Evolutionary conservation across 768 basidiomycete genomes (phyloP), one percentile per base, ranked within the genome.

Genomic region (Piloderma croceum): DNA sequence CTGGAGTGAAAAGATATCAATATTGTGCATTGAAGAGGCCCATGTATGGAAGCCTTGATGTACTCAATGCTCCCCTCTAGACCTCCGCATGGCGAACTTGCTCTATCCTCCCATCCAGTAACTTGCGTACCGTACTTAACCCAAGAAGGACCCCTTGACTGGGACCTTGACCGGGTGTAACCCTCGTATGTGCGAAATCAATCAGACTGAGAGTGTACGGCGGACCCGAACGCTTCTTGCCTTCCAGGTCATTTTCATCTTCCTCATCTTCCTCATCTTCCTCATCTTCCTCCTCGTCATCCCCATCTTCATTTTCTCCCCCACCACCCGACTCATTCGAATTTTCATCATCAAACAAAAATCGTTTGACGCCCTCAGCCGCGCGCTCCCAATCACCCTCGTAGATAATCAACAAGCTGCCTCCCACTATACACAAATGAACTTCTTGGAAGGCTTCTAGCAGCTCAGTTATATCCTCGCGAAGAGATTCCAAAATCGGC

Each of bases 171-270:
- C 84, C 89, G 0, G 78, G 74, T 6, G 62, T 69, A 10, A 85
- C 46, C 18, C 73, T 65, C 2, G 91, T 84, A 59, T 98, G 94
- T 6, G 92, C 93, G 58, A 99, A 97, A 65, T 99, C 94, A 49
- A 98, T 97, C 48, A 96, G 64, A 48, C 82, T 83, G 44, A 96
- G 70, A 11, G 70, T 67, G 46, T 74, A 83, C 23, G 77, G 73
- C 13, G 69, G 70, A 23, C 67, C 71, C 40, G 24, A 32, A n/a
- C 50, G 62, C 34, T 57, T 66, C 35, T 46, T 44, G 24, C 62
- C 64, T 11, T 65, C 51, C 18, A 62, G 45, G 23, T 62, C 61
- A 1, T 63, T 56, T n/a, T 47, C 47, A 1, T 49, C 39, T n/a
- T 53, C 48, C 15, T 39, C 35, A 15, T 50, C 50, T 13, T 52